These are phyloP conservation scores for Didymella segeticola DNA, from an alignment of 2,329 filamentous ascomycete species.

Conservation along the genomic window DNA sequence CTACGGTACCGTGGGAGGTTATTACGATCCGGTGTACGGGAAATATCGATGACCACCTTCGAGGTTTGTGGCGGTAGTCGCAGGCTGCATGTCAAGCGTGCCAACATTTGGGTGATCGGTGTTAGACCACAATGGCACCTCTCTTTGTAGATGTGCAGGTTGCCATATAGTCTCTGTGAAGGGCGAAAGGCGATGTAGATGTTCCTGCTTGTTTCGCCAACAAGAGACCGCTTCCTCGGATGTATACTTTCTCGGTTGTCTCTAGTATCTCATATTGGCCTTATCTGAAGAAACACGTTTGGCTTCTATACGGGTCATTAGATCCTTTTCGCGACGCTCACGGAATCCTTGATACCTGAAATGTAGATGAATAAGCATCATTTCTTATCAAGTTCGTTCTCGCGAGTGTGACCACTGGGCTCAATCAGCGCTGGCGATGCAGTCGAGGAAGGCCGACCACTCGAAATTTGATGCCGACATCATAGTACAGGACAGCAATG, in stretches of 20 bases:
- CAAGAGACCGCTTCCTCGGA: slow-evolving; percentile 15
- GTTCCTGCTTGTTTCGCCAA: slow-evolving; percentile 5
- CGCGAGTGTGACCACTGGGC: not conserved
- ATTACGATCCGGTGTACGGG: slow-evolving; percentile 35
- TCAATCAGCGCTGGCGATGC: not conserved
- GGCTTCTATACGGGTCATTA: not conserved
- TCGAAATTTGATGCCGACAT: not conserved
- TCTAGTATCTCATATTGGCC: not conserved
- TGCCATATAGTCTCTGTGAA: not conserved
- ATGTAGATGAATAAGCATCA: not conserved
- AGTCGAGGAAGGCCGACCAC: too few relatives aligned
- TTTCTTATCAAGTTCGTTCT: not conserved
- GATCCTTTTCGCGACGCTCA: not conserved
- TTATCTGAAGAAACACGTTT: not conserved
- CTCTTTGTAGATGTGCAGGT: slow-evolving; percentile 30
- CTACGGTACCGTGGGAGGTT: slow-evolving; percentile 14
- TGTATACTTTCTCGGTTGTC: not conserved
- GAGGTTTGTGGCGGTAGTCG: not conserved
- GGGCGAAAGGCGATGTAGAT: slow-evolving; percentile 14
- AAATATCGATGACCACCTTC: slow-evolving; percentile 23
- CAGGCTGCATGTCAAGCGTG: not conserved
- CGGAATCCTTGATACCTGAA: not conserved
- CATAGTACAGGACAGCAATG: not conserved
- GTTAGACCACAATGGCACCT: slow-evolving; percentile 1
- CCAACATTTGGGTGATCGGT: not conserved